phyloP scores from a whole-genome alignment of 192 early-diverging fungal genomes.

The Gaertneriomyces semiglobifer region DNA sequence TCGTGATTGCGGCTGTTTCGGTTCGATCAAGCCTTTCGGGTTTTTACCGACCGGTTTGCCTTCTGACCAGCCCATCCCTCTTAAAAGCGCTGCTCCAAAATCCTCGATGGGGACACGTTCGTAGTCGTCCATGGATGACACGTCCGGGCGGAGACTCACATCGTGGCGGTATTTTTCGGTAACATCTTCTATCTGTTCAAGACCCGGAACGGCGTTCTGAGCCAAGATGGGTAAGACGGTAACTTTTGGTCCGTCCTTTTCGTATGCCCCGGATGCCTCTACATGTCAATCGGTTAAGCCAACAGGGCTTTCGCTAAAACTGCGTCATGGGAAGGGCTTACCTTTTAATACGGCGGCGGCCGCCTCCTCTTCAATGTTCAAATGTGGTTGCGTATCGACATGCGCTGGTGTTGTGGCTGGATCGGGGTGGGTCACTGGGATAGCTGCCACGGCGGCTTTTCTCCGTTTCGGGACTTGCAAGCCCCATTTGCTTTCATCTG shows the following conservation, averaged over 20 bases:
- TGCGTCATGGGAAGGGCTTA: not conserved
- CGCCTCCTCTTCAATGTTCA: slow-evolving; percentile 33
- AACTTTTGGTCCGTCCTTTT: not conserved
- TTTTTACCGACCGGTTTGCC: slow-evolving; percentile 56
- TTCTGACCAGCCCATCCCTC: slow-evolving; percentile 89
- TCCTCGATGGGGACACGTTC: slow-evolving; percentile 81
- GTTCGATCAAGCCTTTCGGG: slow-evolving; percentile 35
- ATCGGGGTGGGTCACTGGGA: not conserved
- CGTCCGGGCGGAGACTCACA: slow-evolving; percentile 58
- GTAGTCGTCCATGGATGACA: slow-evolving; percentile 68
- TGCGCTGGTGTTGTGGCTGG: not conserved
- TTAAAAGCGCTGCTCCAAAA: slow-evolving; percentile 81
- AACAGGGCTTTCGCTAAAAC: not conserved
- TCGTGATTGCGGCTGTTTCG: slow-evolving; percentile 46
- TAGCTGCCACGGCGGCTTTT: slow-evolving; percentile 13
- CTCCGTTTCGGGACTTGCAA: slow-evolving; percentile 33
- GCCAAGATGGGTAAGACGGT: slow-evolving; percentile 36
- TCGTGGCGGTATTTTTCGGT: slow-evolving; percentile 62
- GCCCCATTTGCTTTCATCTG: slow-evolving; percentile 11
- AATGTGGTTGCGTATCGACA: not conserved
- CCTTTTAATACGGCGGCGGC: slow-evolving; percentile 24
- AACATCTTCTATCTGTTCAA: slow-evolving; percentile 41
- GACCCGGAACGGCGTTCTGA: slow-evolving; percentile 47
- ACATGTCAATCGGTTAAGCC: not conserved
- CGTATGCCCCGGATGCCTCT: slow-evolving; percentile 11